Conservation (phyloP, 2,329 filamentous ascomycete species). For the Neoascochyta sp. region DNA sequence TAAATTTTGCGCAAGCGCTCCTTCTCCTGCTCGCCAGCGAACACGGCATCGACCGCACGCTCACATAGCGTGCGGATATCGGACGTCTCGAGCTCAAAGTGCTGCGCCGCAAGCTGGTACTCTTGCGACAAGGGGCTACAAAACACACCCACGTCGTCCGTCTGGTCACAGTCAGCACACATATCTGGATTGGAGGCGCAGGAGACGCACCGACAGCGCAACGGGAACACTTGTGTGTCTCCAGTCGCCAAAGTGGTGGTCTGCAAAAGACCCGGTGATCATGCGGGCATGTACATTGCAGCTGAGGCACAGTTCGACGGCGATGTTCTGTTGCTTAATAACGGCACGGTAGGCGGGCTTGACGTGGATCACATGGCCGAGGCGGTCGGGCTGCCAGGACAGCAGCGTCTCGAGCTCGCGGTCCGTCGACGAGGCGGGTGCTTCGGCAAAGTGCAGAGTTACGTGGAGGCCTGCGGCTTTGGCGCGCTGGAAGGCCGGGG, state of each 20-base stretch:
- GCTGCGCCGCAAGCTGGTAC: slow-evolving; percentile 66
- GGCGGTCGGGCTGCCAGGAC: slow-evolving; percentile 60
- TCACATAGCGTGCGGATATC: slow-evolving; percentile 56
- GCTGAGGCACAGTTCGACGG: slow-evolving; percentile 72
- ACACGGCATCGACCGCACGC: slow-evolving; percentile 62
- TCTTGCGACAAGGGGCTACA: slow-evolving; percentile 73
- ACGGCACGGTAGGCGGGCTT: slow-evolving; percentile 56
- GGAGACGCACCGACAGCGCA: slow-evolving; percentile 62
- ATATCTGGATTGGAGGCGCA: background rate
- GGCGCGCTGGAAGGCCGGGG: slow-evolving; percentile 57
- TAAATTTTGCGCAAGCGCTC: slow-evolving; percentile 43
- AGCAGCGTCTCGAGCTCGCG: slow-evolving; percentile 63
- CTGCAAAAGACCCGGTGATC: slow-evolving; percentile 60
- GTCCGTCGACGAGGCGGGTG: slow-evolving; percentile 53
- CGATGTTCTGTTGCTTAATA: slow-evolving; percentile 55
- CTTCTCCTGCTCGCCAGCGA: slow-evolving; percentile 62
- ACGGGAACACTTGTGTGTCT: slow-evolving; percentile 52
- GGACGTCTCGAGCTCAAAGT: slow-evolving; percentile 57
- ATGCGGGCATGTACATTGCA: slow-evolving; percentile 77
- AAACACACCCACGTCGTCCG: slow-evolving; percentile 80
- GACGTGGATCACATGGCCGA: slow-evolving; percentile 78
- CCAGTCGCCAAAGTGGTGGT: slow-evolving; percentile 79
- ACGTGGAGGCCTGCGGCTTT: slow-evolving; percentile 55
- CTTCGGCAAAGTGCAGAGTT: slow-evolving; percentile 77
- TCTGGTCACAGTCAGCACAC: slow-evolving; percentile 48